Evolutionary conservation across 78 protist species (phyloP).

Genomic region (Protostelium mycophagum): DNA sequence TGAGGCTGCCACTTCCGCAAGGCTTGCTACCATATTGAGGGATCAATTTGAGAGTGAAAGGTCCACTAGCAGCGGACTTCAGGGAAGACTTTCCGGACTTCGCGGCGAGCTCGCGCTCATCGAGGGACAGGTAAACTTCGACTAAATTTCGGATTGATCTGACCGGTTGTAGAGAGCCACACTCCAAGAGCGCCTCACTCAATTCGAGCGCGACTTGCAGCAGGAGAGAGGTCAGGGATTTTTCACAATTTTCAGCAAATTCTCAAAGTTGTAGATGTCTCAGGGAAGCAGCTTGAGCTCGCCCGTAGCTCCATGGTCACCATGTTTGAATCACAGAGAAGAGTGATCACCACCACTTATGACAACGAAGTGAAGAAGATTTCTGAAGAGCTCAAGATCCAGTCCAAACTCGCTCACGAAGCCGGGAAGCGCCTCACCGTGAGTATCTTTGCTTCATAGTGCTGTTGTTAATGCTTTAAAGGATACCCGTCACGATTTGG

Average conservation of each 20-base stretch:
- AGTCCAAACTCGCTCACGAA: not conserved
- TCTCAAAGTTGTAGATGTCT: not conserved
- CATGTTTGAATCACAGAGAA: not conserved
- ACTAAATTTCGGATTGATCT: too few relatives aligned
- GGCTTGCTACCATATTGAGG: not conserved
- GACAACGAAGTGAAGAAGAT: not conserved
- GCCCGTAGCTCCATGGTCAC: not conserved
- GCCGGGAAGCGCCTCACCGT: not conserved
- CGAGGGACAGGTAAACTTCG: too few relatives aligned
- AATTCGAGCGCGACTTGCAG: not conserved
- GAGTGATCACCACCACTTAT: not conserved
- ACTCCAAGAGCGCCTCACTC: not conserved
- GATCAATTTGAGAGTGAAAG: not conserved
- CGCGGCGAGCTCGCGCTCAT: not conserved
- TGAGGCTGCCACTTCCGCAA: not conserved
- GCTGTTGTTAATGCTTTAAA: too few relatives aligned
- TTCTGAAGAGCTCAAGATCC: not conserved
- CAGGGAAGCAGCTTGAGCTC: not conserved
- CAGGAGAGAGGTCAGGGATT: not conserved
- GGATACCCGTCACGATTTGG: not conserved
- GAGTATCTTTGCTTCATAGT: too few relatives aligned
- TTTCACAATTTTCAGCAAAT: not conserved
- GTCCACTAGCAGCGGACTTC: not conserved
- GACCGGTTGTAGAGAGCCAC: not conserved
- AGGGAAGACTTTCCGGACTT: not conserved